Conservation (phyloP, 139 green algal species). For the Closterium sp. region DNA sequence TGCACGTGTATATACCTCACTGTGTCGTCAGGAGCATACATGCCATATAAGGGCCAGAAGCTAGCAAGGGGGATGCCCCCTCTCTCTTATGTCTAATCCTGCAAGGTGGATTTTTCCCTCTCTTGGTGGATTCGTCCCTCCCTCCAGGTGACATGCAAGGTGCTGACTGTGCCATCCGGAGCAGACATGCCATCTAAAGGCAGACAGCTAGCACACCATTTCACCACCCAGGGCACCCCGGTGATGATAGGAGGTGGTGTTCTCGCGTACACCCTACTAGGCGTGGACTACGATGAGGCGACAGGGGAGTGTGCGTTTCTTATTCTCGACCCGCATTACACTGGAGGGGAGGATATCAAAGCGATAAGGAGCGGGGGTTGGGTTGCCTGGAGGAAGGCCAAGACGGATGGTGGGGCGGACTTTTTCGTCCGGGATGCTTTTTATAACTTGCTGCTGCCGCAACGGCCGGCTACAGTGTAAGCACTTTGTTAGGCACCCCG, state of each 20-base stretch:
- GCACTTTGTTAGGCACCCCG: background rate
- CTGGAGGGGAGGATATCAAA: constrained; percentile 73
- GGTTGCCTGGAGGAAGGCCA: constrained; percentile 85
- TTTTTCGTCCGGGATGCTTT: constrained; percentile 85
- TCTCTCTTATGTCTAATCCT: too few relatives aligned
- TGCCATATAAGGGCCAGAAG: too few relatives aligned
- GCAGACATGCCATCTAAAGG: constrained; percentile 76
- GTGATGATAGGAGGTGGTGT: constrained; percentile 83
- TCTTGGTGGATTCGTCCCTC: too few relatives aligned
- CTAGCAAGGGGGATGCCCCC: too few relatives aligned
- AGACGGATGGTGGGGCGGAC: constrained; percentile 74
- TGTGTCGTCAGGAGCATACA: too few relatives aligned
- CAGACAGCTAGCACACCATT: constrained; percentile 80
- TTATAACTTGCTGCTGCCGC: constrained; percentile 95
- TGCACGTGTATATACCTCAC: too few relatives aligned
- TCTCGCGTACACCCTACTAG: constrained; percentile 93
- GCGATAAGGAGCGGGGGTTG: constrained; percentile 74
- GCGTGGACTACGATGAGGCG: constrained; percentile 79
- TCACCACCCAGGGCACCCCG: constrained; percentile 73
- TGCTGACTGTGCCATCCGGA: constrained; percentile 69
- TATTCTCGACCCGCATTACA: constrained; percentile 97
- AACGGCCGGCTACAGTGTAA: constrained; percentile 68
- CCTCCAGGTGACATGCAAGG: constrained; percentile 63
- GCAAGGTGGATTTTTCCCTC: too few relatives aligned
- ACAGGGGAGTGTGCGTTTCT: constrained; percentile 86